Percentiles rank a stretch among this genome's conserved stretches.
These are phyloP conservation scores for Leishmania guyanensis DNA, from an alignment of 208 protist genomes.

Conservation along the genomic window DNA sequence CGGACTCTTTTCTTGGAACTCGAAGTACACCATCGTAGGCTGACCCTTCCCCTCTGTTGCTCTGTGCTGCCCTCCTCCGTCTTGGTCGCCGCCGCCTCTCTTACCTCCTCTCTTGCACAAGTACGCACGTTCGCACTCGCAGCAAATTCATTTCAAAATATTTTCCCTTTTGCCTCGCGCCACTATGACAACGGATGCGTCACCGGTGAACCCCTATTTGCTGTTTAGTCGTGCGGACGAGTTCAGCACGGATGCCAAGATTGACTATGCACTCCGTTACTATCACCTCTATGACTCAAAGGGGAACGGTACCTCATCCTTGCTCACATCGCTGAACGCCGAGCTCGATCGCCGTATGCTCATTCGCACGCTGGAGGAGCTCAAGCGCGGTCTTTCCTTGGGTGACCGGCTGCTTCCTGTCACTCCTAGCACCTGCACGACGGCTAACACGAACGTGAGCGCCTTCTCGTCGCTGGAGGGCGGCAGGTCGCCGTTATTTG, in stretches of 20 bases:
- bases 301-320: not conserved
- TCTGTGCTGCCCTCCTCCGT: not conserved
- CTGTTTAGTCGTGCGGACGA: constrained; percentile 64
- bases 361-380: constrained; percentile 55
- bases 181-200: constrained; percentile 69
- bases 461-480: constrained; percentile 26
- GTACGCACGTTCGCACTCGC: not conserved
- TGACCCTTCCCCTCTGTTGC: not conserved
- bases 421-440: constrained; percentile 46
- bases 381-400: constrained; percentile 38
- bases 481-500: constrained; percentile 17
- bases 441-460: constrained; percentile 30
- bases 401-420: constrained; percentile 32
- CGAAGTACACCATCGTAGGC: no score
- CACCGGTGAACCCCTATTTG: constrained; percentile 78
- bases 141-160: not conserved
- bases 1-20: no score
- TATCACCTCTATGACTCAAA: constrained; percentile 23
- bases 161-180: not conserved
- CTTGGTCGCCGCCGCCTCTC: no score
- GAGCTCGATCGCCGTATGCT: constrained; percentile 47
- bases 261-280: constrained; percentile 67
- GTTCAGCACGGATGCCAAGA: constrained; percentile 69
- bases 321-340: constrained; percentile 11
- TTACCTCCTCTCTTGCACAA: not conserved